These are phyloP conservation scores for Uromyces viciae-fabae DNA, from an alignment of 1,284 basidiomycete species.

Conservation along the genomic window DNA sequence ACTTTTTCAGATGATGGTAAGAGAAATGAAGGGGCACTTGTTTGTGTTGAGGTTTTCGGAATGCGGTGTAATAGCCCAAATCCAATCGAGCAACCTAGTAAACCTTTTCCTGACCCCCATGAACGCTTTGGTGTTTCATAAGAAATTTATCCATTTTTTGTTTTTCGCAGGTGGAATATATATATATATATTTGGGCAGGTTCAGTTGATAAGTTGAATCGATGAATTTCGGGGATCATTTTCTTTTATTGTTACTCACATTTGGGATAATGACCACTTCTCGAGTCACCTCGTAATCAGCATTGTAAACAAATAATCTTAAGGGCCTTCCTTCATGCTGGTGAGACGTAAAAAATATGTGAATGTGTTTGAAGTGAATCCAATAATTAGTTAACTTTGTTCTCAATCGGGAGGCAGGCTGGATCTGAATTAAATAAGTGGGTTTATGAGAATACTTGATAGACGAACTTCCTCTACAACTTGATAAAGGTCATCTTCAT, in stretches of 20 bases:
- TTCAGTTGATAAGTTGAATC: too few species aligned
- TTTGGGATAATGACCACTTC: constrained; percentile 91
- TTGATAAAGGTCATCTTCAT: constrained; percentile 96
- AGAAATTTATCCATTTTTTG: background rate
- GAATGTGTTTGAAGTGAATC: background rate
- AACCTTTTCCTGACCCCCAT: constrained; percentile 83
- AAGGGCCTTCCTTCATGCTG: constrained; percentile 89
- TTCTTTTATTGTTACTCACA: constrained; percentile 41
- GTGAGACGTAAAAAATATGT: background rate
- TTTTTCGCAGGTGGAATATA: background rate
- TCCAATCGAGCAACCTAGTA: constrained; percentile 85
- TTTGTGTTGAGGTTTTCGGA: constrained; percentile 58
- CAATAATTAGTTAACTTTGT: constrained; percentile 27
- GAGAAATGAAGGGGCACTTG: constrained; percentile 30
- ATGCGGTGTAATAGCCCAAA: constrained; percentile 82
- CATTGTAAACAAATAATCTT: constrained; percentile 90
- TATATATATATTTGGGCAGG: background rate
- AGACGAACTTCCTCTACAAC: constrained; percentile 77
- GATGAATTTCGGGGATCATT: background rate
- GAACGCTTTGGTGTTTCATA: constrained; percentile 60
- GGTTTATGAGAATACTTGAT: too few species aligned
- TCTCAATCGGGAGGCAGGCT: background rate
- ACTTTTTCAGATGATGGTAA: constrained; percentile 12
- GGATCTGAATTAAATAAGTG: background rate
- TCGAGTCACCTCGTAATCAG: constrained; percentile 77